Base-by-base conservation (phyloP, 441 rosid species). In the Geranium incanum region DNA sequence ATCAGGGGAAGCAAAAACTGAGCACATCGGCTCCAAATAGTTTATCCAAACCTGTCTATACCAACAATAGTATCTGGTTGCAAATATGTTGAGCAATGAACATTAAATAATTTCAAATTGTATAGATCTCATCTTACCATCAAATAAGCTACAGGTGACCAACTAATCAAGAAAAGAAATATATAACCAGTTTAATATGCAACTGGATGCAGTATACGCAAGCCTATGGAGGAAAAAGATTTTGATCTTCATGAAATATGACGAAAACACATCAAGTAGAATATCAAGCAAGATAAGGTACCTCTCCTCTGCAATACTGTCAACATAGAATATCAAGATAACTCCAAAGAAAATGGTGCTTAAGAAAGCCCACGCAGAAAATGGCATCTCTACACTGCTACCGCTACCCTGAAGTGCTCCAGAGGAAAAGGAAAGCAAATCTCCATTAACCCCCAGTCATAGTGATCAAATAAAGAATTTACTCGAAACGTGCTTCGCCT, bases 251-350 rank as follows among this genome's bases (percentile, higher is more conserved):
- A 59, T 1, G 21, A 21, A 23, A 7, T 62, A 11, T 62, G 65
- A 8, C 11, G 65, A 18, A 23, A 62, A 62, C 66, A 62, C 36
- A 62, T 11, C 36, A 21, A 7, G 12, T 19, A 19, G 33, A 59
- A 18, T 4, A 18, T 59, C 23, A 19, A 59, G 6, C 21, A 60
- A 60, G 21, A 55, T 65, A 77, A 71, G 69, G 72, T 86, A 92
- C 99, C 93, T 94, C 83, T 94, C 99, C 81, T 92, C 97, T 45
- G 97, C 96, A 37, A 94, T 84, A 74, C 85, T 84, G 83, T 94
- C 97, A 16, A 92, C 81, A 69, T 90, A 92, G 82, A 90, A 94
- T 80, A 92, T 89, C 79, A 94, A 82, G 73, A 94, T 82, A 78
- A 92, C 74, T 70, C 97, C 97, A 72, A 92, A 94, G 68, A 86